Base-by-base conservation (phyloP, 75 land plant genomes). In the Isoetes taiwanensis region DNA sequence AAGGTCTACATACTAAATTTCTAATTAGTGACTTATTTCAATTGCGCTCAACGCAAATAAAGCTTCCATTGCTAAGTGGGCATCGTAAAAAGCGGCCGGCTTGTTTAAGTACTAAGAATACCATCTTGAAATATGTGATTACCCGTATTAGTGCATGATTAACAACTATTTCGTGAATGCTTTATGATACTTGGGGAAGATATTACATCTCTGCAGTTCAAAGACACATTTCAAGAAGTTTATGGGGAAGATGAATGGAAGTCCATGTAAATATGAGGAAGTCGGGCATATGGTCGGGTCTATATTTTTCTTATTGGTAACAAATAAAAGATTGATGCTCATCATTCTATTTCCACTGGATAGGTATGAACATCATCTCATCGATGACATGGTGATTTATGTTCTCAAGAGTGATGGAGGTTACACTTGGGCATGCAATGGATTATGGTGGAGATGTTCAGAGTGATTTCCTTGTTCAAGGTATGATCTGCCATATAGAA, bases 371-470 rank as follows among this genome's bases (percentile, higher is more conserved):
- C 91, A 86, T 70, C 70, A 86, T 43, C 61, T 86, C 23, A 86
- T 86, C 54, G 91, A 86, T 80, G 91, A 86, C 61, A 86, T 86
- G 91, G 91, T 86, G 11, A 86, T 86, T 1, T 83, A 86, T 67
- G 83, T 70, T 16, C 16, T 86, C 28, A 86, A 86, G 63, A 86
- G 91, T 65, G 87, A 83, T 34, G 91, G 91, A 52, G 91, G 81
- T 21, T 86, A 83, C 66, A 86, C 83, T 31, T 86, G 91, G 91
- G 91, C 91, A 9, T 86, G 91, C 64, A 86, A 86, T 67, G 67
- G 83, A 86, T 61, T 86, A 86, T 64, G 91, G 83, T 64, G 91
- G 91, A 4, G 91, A 86, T 75, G 91, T 86, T 19, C 91, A 86
- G 76, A 86, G 91, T 74, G 91, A 86, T 61, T 72, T 86, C 40